Conservation (phyloP, 2,329 filamentous ascomycete genomes). For the Davidsoniella australis region DNA sequence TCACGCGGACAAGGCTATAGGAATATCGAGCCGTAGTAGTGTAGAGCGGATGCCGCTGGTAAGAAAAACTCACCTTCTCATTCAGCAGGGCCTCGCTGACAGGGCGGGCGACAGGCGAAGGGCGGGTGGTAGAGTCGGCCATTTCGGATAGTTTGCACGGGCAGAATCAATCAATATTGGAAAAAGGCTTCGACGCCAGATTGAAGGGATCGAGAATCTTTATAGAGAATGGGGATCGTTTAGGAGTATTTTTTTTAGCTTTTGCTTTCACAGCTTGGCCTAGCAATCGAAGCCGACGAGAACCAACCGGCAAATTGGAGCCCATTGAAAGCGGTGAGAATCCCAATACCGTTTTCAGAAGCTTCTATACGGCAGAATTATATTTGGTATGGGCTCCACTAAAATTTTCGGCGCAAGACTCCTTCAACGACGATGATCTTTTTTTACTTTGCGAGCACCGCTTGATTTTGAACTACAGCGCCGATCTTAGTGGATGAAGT, state of each 20-base stretch:
- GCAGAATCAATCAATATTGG: neutral
- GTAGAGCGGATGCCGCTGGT: neutral
- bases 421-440: neutral
- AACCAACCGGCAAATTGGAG: constrained; percentile 22
- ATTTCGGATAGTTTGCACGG: constrained; percentile 22
- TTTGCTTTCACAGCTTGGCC: neutral
- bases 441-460: constrained; percentile 6
- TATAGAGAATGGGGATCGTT: constrained; percentile 1
- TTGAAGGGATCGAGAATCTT: constrained; percentile 1
- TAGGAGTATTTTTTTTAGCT: constrained; percentile 7
- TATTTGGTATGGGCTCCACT: constrained; percentile 10
- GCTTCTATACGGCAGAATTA: constrained; percentile 27
- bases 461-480: constrained; percentile 9
- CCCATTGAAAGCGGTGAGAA: constrained; percentile 28
- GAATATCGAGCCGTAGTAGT: no score
- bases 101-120: constrained; percentile 46
- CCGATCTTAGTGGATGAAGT: neutral
- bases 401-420: constrained; percentile 12
- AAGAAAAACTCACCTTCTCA: constrained; percentile 61
- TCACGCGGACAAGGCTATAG: neutral
- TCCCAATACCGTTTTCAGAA: constrained; percentile 14
- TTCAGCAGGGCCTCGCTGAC: constrained; percentile 96
- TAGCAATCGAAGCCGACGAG: constrained; percentile 16
- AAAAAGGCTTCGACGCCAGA: constrained; percentile 6
- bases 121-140: constrained; percentile 32